A percentile compares a stretch with the other conserved stretches of the same genome.
phyloP scores from a whole-genome alignment of 495 filamentous ascomycete genomes.

The Penicillium paradoxum region DNA sequence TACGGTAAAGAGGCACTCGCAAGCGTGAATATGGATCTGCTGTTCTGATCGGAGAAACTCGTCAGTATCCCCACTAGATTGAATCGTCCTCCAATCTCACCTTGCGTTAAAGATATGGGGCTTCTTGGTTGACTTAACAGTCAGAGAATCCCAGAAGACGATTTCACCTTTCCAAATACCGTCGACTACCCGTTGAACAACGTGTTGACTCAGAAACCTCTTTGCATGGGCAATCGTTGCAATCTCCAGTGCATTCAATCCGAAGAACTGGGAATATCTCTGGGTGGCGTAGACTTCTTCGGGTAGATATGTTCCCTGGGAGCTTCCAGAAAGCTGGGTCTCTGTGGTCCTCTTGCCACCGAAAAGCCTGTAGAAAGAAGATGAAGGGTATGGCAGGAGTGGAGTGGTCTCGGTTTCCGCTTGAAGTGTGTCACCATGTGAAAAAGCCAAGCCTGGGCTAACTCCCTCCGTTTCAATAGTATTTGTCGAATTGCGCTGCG shows the following conservation, averaged over 20 bases:
- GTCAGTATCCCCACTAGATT: background rate
- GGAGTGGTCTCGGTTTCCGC: slow-evolving; percentile 26
- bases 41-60: slow-evolving; percentile 34
- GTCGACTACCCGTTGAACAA: slow-evolving; percentile 82
- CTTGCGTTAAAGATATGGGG: slow-evolving; percentile 73
- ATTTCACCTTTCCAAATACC: slow-evolving; percentile 91
- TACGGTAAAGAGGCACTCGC: slow-evolving; percentile 86
- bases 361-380: slow-evolving; percentile 24
- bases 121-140: slow-evolving; percentile 70
- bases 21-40: slow-evolving; percentile 81
- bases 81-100: slow-evolving; percentile 21
- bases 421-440: slow-evolving; percentile 1
- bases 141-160: slow-evolving; percentile 83
- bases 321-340: slow-evolving; percentile 5
- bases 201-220: slow-evolving; percentile 77
- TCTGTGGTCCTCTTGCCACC: slow-evolving; percentile 9
- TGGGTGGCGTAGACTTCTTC: slow-evolving; percentile 40
- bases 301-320: slow-evolving; percentile 6
- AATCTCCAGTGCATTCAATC: slow-evolving; percentile 85
- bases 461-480: slow-evolving; percentile 26
- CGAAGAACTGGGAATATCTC: slow-evolving; percentile 61
- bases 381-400: slow-evolving; percentile 18
- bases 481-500: slow-evolving; percentile 15
- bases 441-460: slow-evolving; percentile 9
- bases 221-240: slow-evolving; percentile 86